Percentiles rank a stretch among this genome's conserved stretches.
These are phyloP conservation scores for Suhomyces wounanorum DNA, from an alignment of 1,139 yeast species.

Conservation along the genomic window DNA sequence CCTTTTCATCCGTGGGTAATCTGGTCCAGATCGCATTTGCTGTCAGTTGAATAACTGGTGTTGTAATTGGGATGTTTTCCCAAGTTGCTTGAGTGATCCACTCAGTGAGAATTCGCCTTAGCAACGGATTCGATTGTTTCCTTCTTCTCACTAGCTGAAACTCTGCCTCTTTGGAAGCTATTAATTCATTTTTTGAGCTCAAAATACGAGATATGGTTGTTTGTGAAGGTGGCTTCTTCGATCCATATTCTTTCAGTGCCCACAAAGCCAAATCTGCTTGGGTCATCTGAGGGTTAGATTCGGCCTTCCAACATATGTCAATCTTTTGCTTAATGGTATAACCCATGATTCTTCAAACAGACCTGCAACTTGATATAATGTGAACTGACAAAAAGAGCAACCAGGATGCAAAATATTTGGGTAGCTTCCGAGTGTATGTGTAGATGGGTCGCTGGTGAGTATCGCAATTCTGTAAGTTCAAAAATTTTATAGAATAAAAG, in stretches of 20 bases:
- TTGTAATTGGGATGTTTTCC: conserved; percentile 66
- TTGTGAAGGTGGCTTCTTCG: conserved; percentile 60
- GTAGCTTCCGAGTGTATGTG: too few species aligned
- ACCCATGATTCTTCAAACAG: conserved; percentile 39
- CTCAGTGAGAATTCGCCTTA: conserved; percentile 60
- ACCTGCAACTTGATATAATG: background rate
- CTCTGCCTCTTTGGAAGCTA: conserved; percentile 61
- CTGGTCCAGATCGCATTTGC: conserved; percentile 67
- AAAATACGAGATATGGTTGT: conserved; percentile 66
- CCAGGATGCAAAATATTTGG: background rate
- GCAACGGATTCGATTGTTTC: conserved; percentile 56
- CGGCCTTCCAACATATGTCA: conserved; percentile 67
- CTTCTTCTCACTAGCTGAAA: conserved; percentile 55
- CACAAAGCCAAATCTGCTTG: conserved; percentile 66
- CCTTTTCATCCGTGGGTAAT: conserved; percentile 54
- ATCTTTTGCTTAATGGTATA: conserved; percentile 65
- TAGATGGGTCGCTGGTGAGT: too few species aligned
- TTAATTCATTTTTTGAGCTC: conserved; percentile 57
- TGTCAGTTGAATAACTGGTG: conserved; percentile 64
- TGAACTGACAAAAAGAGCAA: background rate
- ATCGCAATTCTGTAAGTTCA: background rate
- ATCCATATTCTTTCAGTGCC: conserved; percentile 59
- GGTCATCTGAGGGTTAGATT: conserved; percentile 66
- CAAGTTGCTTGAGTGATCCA: conserved; percentile 71
- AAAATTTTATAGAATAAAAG: background rate